Base-by-base conservation (phyloP, 306 rosid species). In the barrel medic (Medicago truncatula) region DNA sequence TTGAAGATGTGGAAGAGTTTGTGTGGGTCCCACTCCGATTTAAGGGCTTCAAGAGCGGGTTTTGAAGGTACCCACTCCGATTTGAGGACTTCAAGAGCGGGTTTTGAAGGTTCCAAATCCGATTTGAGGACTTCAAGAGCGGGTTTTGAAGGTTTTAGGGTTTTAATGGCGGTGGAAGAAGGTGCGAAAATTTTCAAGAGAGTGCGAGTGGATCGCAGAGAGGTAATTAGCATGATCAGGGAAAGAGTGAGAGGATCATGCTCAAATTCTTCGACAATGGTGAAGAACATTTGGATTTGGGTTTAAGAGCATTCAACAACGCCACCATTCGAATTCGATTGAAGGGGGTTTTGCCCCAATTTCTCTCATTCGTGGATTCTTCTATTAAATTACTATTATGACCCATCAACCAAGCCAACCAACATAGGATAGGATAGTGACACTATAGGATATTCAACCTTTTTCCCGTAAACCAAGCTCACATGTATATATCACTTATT, bases 161-260 rank as follows among this genome's bases (percentile, higher is more conserved):
- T 23, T 12, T 11, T 23, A 3, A 6, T 3, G 8, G 9, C 2
- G 21, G 76, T 9, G 20, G 80, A 0, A 43, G 76, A 25, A 16
- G 80, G 70, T 40, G 83, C 80, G 59, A 77, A 63, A 11, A 41
- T 14, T 69, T 76, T 77, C 71, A 80, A 83, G 81, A 92, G 75
- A 87, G 90, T 88, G 91, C 86, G 90, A 82, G 76, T 49, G 53
- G 86, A 82, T 78, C 91, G 96, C 88, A 86, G 90, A 75, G 88
- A 79, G 85, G 86, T 90, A 87, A 83, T 88, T 81, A 82, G 90
- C 97, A 92, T 92, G 81, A 82, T 89, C 80, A 70, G 83, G 85
- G 61, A 38, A 72, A 46, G 41, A 56, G 78, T 58, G 56, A 77
- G 53, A 52, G 76, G 82, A 75, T 77, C 83, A 78, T 82, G 76